phyloP scores from a whole-genome alignment of 2,329 filamentous ascomycete species.

The Catunica adiposa region DNA sequence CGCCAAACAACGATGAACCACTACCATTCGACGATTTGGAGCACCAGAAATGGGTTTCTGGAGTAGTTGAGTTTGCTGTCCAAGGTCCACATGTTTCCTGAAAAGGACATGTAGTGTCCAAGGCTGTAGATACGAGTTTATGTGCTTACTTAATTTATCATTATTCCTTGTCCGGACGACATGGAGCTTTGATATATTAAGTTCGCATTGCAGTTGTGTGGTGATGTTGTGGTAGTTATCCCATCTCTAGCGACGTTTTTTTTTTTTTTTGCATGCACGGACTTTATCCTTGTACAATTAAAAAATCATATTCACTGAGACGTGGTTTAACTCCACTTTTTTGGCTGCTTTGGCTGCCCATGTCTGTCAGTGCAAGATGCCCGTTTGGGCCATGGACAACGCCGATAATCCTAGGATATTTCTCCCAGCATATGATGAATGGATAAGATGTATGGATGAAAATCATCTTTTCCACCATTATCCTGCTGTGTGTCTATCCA shows the following conservation, averaged over 20 bases:
- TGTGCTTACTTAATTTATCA: neutral
- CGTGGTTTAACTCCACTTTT: neutral
- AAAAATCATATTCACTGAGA: neutral
- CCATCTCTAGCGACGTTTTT: neutral
- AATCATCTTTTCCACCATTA: too few species aligned
- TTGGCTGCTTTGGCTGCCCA: neutral
- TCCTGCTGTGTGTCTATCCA: too few species aligned
- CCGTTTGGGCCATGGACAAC: neutral
- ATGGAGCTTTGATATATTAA: neutral
- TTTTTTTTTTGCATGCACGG: neutral
- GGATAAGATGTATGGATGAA: too few species aligned
- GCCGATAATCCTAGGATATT: too few species aligned
- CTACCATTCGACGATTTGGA: neutral
- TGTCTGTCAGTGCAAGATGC: neutral
- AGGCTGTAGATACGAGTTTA: neutral
- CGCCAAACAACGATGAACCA: neutral
- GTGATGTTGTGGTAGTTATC: neutral
- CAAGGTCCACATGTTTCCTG: neutral
- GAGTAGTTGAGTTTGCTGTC: constrained; percentile 2
- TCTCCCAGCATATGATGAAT: too few species aligned
- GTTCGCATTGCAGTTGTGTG: neutral
- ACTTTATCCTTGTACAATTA: neutral
- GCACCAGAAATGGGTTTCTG: constrained; percentile 7
- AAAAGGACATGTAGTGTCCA: neutral
- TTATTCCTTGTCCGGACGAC: neutral